Conservation (phyloP, 2,329 filamentous ascomycete species). For the Xylariaceae sp. region DNA sequence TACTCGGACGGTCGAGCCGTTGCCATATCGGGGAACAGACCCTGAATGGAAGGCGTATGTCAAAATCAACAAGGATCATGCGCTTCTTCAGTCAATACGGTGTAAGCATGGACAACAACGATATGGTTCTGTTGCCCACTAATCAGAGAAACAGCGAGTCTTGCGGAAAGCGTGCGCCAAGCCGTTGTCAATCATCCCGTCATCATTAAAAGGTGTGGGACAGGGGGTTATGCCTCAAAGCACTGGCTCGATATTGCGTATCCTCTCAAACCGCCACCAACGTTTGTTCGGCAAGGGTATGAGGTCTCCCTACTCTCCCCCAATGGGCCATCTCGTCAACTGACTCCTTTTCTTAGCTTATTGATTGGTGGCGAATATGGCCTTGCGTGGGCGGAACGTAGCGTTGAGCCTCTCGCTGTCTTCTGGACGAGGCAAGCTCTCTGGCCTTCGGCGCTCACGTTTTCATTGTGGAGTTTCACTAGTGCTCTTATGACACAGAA, state of each 20-base stretch:
- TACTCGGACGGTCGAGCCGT: constrained; percentile 42
- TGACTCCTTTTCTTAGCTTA: constrained; percentile 38
- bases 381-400: constrained; percentile 43
- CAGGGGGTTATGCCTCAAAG: constrained; percentile 43
- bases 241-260: constrained; percentile 59
- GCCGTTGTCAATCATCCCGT: constrained; percentile 40
- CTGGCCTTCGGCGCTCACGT: constrained; percentile 48
- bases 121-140: constrained; percentile 1
- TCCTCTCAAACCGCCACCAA: constrained; percentile 53
- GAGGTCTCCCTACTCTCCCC: constrained; percentile 15
- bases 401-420: constrained; percentile 45
- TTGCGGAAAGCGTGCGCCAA: constrained; percentile 40
- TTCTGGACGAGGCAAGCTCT: constrained; percentile 44
- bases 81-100: constrained; percentile 44
- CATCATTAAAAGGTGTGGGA: constrained; percentile 42
- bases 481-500: constrained; percentile 45
- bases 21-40: constrained; percentile 51
- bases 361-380: constrained; percentile 42
- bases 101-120: constrained; percentile 33
- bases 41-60: constrained; percentile 61
- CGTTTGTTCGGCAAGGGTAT: constrained; percentile 56
- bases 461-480: constrained; percentile 49
- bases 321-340: not conserved
- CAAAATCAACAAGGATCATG: constrained; percentile 49
- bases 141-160: constrained; percentile 35